Percentiles rank a stretch among this genome's conserved stretches.
These are phyloP conservation scores for Calonectria pseudoreteaudii DNA, from an alignment of 2,329 filamentous ascomycete genomes.

Conservation along the genomic window DNA sequence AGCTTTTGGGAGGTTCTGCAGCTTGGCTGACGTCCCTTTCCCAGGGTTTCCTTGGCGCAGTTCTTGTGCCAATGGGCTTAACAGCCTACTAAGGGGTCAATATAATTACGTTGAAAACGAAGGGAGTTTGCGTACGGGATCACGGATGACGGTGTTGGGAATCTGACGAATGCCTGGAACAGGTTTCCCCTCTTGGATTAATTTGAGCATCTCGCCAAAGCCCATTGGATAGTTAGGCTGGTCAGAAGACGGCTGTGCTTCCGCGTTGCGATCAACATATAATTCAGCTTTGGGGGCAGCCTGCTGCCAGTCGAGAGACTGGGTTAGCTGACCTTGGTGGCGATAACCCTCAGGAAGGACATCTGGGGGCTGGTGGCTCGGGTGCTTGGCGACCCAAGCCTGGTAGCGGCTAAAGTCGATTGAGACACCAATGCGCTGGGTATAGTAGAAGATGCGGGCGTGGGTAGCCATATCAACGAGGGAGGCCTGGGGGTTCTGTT, in stretches of 20 bases:
- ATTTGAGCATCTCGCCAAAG: conserved; percentile 87
- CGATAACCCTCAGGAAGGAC: conserved; percentile 51
- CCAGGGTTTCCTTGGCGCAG: conserved; percentile 77
- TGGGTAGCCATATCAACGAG: conserved; percentile 71
- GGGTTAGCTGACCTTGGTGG: conserved; percentile 11
- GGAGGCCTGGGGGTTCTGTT: conserved; percentile 58
- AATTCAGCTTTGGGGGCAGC: conserved; percentile 62
- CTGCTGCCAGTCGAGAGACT: conserved; percentile 59
- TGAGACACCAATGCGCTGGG: conserved; percentile 59
- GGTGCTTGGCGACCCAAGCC: conserved; percentile 64
- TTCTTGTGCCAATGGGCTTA: conserved; percentile 60
- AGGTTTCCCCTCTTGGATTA: conserved; percentile 84
- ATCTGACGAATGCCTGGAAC: conserved; percentile 91
- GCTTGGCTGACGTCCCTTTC: conserved; percentile 66
- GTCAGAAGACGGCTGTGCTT: conserved; percentile 39
- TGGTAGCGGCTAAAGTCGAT: conserved; percentile 78
- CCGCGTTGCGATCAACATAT: conserved; percentile 54
- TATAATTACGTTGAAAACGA: background rate
- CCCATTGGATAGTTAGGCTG: conserved; percentile 82
- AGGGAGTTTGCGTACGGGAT: conserved; percentile 65
- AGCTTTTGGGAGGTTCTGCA: conserved; percentile 37
- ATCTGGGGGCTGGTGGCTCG: conserved; percentile 49
- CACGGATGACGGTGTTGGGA: conserved; percentile 80
- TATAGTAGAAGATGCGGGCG: conserved; percentile 77
- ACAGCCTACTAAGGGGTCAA: conserved; percentile 52